phyloP scores from a whole-genome alignment of 371 early-diverging fungal genomes.

The Mucor plumbeus region DNA sequence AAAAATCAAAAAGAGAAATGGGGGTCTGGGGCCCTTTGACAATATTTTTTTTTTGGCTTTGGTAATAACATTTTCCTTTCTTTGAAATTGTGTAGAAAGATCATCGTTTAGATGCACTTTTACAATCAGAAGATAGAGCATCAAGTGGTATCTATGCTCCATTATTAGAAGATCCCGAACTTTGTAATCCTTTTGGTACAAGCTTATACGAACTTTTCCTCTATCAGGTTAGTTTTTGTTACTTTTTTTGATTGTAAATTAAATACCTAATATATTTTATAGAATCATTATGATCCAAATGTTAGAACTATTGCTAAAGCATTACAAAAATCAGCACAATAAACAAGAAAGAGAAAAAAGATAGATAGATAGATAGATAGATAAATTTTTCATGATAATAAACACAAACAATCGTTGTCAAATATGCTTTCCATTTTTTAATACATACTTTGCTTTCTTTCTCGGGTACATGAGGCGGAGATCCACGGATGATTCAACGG shows the following conservation, averaged over 20 bases:
- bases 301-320: conserved; percentile 64
- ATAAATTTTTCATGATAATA: too few relatives aligned
- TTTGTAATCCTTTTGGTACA: conserved; percentile 92
- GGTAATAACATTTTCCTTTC: conserved; percentile 23
- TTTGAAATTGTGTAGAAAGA: conserved; percentile 50
- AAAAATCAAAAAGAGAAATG: not conserved
- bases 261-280: conserved; percentile 1
- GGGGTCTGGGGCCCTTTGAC: too few relatives aligned
- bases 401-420: not conserved
- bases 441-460: not conserved
- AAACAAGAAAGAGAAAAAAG: not conserved
- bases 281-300: conserved; percentile 83
- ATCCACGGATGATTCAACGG: not conserved
- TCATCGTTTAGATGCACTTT: conserved; percentile 77
- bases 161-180: conserved; percentile 88
- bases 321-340: conserved; percentile 28
- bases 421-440: not conserved
- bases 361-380: too few relatives aligned
- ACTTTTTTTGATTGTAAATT: not conserved
- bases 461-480: not conserved
- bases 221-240: conserved; percentile 61
- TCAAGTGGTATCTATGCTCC: conserved; percentile 81
- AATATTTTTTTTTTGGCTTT: conserved; percentile 7
- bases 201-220: conserved; percentile 84
- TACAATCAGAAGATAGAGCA: conserved; percentile 83